A percentile compares a stretch with the other conserved stretches of the same genome.
Evolutionary conservation across 1,139 yeast genomes (phyloP).

Genomic region (Geotrichum candidum): DNA sequence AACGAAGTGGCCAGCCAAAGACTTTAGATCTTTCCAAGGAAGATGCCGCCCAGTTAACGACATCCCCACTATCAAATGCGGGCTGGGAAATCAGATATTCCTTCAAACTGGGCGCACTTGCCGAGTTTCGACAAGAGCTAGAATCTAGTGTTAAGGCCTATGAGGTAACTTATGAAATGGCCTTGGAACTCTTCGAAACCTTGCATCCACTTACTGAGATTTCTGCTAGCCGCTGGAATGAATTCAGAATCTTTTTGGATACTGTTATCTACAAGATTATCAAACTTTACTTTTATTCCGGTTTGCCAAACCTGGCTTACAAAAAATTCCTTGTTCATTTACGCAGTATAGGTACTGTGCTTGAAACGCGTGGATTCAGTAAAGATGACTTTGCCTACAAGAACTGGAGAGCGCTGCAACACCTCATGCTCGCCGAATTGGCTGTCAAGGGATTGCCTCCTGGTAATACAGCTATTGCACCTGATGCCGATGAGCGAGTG

Average conservation of each 20-base stretch:
- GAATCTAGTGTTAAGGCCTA: constrained; percentile 44
- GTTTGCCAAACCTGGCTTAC: constrained; percentile 53
- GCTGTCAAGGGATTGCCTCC: constrained; percentile 41
- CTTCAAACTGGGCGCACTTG: constrained; percentile 44
- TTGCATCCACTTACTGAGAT: constrained; percentile 22
- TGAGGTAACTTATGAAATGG: constrained; percentile 46
- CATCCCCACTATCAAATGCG: constrained; percentile 29
- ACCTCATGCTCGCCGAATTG: constrained; percentile 54
- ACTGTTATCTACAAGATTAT: constrained; percentile 57
- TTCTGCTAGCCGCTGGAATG: constrained; percentile 36
- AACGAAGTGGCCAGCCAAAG: constrained; percentile 23
- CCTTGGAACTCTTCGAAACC: constrained; percentile 38
- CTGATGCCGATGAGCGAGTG: constrained; percentile 26
- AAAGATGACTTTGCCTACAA: constrained; percentile 32
- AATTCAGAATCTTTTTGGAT: constrained; percentile 51
- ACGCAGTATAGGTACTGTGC: constrained; percentile 39
- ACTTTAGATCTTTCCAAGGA: constrained; percentile 18
- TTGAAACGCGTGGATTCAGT: constrained; percentile 23
- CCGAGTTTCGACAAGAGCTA: constrained; percentile 44
- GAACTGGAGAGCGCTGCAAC: constrained; percentile 40
- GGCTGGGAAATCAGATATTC: constrained; percentile 48
- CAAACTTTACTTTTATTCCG: constrained; percentile 55
- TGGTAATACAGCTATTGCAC: constrained; percentile 34
- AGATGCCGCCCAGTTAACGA: constrained; percentile 17
- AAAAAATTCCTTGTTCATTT: constrained; percentile 62